Evolutionary conservation across 2,329 filamentous ascomycete species (phyloP).

Genomic region (Coniochaeta pulveracea): DNA sequence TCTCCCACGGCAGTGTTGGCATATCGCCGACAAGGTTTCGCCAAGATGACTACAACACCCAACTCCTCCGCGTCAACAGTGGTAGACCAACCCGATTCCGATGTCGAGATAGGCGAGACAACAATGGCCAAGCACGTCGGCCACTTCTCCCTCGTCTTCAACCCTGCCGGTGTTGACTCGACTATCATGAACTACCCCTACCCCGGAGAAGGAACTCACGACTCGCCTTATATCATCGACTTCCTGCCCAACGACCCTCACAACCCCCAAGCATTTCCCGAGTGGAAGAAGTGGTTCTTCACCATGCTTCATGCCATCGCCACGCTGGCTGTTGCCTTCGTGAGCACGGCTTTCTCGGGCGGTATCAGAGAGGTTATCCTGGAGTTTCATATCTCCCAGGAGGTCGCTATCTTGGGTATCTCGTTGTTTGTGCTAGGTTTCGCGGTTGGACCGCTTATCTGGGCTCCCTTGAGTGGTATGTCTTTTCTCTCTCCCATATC

Average conservation of each 20-base stretch:
- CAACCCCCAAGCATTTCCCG: constrained; percentile 36
- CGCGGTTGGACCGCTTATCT: constrained; percentile 41
- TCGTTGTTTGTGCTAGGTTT: constrained; percentile 48
- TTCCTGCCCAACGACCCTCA: constrained; percentile 50
- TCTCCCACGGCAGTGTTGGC: too few relatives aligned
- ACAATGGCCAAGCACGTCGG: constrained; percentile 20
- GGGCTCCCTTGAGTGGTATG: constrained; percentile 39
- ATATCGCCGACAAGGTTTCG: too few relatives aligned
- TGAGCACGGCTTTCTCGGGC: constrained; percentile 36
- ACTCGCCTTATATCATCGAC: constrained; percentile 57
- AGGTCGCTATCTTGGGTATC: constrained; percentile 33
- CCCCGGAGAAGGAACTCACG: constrained; percentile 48
- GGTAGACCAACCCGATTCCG: constrained; percentile 19
- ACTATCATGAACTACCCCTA: constrained; percentile 46
- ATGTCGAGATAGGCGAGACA: constrained; percentile 27
- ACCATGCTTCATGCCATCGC: constrained; percentile 7
- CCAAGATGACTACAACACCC: constrained; percentile 10
- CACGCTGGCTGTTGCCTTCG: constrained; percentile 32
- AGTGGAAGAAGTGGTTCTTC: constrained; percentile 27
- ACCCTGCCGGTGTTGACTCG: constrained; percentile 46
- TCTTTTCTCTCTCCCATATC: too few relatives aligned
- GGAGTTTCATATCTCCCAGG: constrained; percentile 26
- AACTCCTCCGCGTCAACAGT: constrained; percentile 18
- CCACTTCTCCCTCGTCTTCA: constrained; percentile 41
- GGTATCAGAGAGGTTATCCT: constrained; percentile 24